A percentile compares a stretch with the other conserved stretches of the same genome.
These are phyloP conservation scores for Symbiodinium pilosum DNA, from an alignment of 73 alveolate genomes.

Conservation along the genomic window DNA sequence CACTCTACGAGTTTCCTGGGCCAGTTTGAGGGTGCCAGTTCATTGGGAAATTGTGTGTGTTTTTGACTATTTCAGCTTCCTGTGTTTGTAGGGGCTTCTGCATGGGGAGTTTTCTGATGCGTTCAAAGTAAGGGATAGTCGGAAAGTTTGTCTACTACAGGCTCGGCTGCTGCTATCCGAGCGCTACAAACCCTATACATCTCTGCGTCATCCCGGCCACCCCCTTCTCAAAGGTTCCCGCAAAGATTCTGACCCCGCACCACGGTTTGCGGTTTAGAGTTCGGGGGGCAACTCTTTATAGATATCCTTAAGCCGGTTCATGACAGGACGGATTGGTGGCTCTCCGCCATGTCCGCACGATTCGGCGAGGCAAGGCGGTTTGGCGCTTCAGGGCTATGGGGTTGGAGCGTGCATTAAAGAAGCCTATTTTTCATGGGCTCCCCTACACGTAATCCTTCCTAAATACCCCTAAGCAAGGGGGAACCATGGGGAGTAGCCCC, in stretches of 20 bases:
- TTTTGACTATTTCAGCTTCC: not conserved
- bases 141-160: no score
- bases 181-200: not conserved
- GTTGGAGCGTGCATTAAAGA: no score
- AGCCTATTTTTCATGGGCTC: no score
- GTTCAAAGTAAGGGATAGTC: no score
- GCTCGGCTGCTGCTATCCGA: not conserved
- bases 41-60: not conserved
- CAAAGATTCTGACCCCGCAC: not conserved
- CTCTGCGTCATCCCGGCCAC: not conserved
- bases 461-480: no score
- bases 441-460: no score
- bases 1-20: conserved; percentile 29
- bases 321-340: conserved; percentile 61
- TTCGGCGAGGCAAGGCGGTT: not conserved
- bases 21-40: not conserved
- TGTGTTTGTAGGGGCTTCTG: not conserved
- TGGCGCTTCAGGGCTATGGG: no score
- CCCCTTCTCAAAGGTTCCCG: not conserved
- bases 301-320: not conserved
- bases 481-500: no score
- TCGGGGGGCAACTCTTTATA: no score
- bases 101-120: not conserved
- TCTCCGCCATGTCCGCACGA: conserved; percentile 28
- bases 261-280: no score